A percentile compares a stretch with the other conserved stretches of the same genome.
These are phyloP conservation scores for Leishmania martiniquensis DNA, from an alignment of 208 protist genomes.

Conservation along the genomic window DNA sequence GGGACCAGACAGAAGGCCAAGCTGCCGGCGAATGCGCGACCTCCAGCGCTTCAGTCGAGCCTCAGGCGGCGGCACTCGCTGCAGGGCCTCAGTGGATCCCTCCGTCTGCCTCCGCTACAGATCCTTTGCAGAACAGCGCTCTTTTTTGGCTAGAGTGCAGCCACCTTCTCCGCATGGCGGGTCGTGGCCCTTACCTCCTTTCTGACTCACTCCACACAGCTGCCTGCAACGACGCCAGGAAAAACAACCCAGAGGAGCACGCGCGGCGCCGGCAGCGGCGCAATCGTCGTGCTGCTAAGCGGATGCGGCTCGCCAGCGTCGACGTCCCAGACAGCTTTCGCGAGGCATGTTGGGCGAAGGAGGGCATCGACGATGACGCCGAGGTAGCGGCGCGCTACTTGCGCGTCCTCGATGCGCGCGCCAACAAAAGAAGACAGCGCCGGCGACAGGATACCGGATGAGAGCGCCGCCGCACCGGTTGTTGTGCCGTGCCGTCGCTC, in stretches of 20 bases:
- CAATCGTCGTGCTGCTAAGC: slow-evolving; percentile 17
- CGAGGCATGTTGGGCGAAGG: slow-evolving; percentile 31
- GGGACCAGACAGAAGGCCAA: not conserved
- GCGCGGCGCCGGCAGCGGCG: slow-evolving; percentile 26
- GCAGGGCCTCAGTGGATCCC: not conserved
- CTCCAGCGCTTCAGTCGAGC: not conserved
- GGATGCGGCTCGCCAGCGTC: slow-evolving; percentile 23
- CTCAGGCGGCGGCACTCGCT: not conserved
- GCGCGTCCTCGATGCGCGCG: slow-evolving; percentile 11
- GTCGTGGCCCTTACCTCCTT: slow-evolving; percentile 24
- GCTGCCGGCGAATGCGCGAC: not conserved
- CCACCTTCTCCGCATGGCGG: slow-evolving; percentile 13
- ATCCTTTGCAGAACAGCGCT: slow-evolving; percentile 8
- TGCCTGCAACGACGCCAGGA: slow-evolving; percentile 15
- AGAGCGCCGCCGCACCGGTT: not conserved
- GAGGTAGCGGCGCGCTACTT: slow-evolving; percentile 32
- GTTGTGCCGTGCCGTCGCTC: not conserved
- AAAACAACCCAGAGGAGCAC: slow-evolving; percentile 22
- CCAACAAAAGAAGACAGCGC: not conserved
- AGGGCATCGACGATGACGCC: slow-evolving; percentile 47
- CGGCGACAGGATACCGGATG: slow-evolving; percentile 2
- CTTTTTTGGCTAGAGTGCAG: slow-evolving; percentile 33
- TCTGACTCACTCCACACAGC: slow-evolving; percentile 27
- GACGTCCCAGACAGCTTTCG: slow-evolving; percentile 35
- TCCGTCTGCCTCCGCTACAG: not conserved